Evolutionary conservation across 306 rosid species (phyloP), one percentile per base, ranked within the genome.

Genomic region (Begonia masoniana): DNA sequence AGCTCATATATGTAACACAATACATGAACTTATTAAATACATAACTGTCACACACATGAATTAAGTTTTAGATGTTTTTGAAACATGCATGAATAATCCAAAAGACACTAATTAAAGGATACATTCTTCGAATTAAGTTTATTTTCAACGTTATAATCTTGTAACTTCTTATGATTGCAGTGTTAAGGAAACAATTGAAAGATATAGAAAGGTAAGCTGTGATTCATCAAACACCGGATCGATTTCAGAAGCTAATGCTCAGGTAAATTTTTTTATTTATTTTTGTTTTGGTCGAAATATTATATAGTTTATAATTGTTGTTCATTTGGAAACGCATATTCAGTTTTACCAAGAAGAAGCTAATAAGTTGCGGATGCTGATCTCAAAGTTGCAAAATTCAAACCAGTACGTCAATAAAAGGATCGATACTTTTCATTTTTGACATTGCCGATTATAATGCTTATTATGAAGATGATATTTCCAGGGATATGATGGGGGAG

Each of bases 331-430:
- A 26, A 26, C 7, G 6, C 36, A 26, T 26, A 6, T 26, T 35
- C 84, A 91, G 99, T 77, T 61, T 77, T 91, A 91, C 67, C 92
- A 81, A 66, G 84, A 83, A 76, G 99, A 91, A 74, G 83, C 99
- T 56, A 79, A 71, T 9, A 91, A 83, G 68, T 74, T 91, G 21
- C 92, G 88, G 5, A 61, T 8, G 13, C 96, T 85, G 65, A 91
- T 86, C 19, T 70, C 68, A 43, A 62, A 54, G 53, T 64, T 87
- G 65, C 99, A 91, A 78, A 83, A 83, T 15, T 62, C 62, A 64
- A 91, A 79, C 78, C 81, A 88, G 99, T 74, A 85, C 16, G 8
- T 52, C 36, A 17, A 35, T 59, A 9, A 50, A 12, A 11, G 15
- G 36, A 26, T 26, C 36, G n/a, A n/a, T n/a, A n/a, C n/a, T n/a